These are phyloP conservation scores for Amylocarpus encephaloides DNA, from an alignment of 2,329 filamentous ascomycete species.

Conservation along the genomic window DNA sequence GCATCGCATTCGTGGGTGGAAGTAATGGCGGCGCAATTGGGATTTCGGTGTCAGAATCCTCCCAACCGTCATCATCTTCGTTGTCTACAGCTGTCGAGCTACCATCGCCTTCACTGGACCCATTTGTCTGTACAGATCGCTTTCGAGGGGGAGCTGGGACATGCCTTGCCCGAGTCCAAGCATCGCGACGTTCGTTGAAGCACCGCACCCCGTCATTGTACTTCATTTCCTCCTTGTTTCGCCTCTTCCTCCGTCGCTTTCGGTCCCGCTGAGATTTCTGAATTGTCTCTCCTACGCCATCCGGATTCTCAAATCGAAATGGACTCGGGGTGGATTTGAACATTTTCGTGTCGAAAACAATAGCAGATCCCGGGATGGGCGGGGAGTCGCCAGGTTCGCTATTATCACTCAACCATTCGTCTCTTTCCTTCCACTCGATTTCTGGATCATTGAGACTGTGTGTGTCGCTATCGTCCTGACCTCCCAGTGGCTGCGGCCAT, in stretches of 20 bases:
- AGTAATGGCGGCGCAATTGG: conserved; percentile 70
- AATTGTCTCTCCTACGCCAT: conserved; percentile 32
- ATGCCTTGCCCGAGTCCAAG: conserved; percentile 74
- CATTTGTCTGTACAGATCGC: conserved; percentile 35
- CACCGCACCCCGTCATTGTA: conserved; percentile 82
- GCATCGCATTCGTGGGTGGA: conserved; percentile 67
- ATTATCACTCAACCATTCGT: conserved; percentile 30
- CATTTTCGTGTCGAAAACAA: conserved; percentile 11
- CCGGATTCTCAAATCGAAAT: conserved; percentile 36
- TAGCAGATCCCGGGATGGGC: conserved; percentile 5
- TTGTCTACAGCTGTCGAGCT: conserved; percentile 22
- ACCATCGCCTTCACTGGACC: conserved; percentile 23
- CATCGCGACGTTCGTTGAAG: conserved; percentile 70
- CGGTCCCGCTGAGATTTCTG: conserved; percentile 18
- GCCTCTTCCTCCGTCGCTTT: conserved; percentile 41
- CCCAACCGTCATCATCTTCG: conserved; percentile 21
- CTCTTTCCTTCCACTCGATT: conserved; percentile 27
- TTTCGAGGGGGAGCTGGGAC: conserved; percentile 32
- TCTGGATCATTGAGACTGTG: conserved; percentile 5
- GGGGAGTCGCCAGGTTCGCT: conserved; percentile 23
- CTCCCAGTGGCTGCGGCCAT: conserved; percentile 41
- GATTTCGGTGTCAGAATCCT: conserved; percentile 36
- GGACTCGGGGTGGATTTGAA: conserved; percentile 20
- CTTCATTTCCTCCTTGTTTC: conserved; percentile 55
- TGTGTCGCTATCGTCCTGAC: background rate